Evolutionary conservation across 352 stramenopile genomes (phyloP), one percentile per base, ranked within the genome.

Genomic region (Pythium vanterpoolii): DNA sequence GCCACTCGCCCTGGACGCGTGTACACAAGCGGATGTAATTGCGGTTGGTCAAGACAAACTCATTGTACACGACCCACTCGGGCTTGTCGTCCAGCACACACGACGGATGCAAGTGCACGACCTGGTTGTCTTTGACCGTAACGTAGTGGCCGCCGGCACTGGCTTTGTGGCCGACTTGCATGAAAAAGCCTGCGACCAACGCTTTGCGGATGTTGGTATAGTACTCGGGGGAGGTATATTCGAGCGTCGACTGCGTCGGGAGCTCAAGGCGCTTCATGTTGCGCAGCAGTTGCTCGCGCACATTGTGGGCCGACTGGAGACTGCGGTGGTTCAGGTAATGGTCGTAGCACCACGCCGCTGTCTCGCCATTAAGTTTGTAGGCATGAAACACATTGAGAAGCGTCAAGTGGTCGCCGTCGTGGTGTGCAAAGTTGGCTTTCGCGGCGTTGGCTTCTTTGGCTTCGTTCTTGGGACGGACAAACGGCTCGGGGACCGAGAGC

Each of bases 111-210:
- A 99, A 77, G 50, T 96, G 86, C 31, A 99, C 97, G 10, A 98
- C 86, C 73, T 99, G 97, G 74, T 99, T 99, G 73, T 99, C 97
- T 76, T 99, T 99, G 42, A 99, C 90, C 5, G 98, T 99, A 28
- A 99, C 74, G 76, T 99, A 99, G 56, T 96, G 86, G 43, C 96
- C 96, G 30, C 83, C 74, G 5, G 57, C 59, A 27, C 69, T 79
- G 7, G 66, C 68, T 63, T 89, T 90, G 70, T 98, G 96, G 0
- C 90, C 97, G 21, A 99, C 88, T 52, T 95, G 82, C 96, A 99
- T 99, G 78, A 99, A 99, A 79, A 99, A 99, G 33, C 96, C 97
- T 21, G 85, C 83, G 19, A 96, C 96, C 14, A 99, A 73, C 34
- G 94, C 81, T 65, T 96, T 93, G 51, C 92, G 84, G 50, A 98